These are phyloP conservation scores for Spongispora temasekensis DNA, from an alignment of 1,284 basidiomycete genomes.

Conservation along the genomic window DNA sequence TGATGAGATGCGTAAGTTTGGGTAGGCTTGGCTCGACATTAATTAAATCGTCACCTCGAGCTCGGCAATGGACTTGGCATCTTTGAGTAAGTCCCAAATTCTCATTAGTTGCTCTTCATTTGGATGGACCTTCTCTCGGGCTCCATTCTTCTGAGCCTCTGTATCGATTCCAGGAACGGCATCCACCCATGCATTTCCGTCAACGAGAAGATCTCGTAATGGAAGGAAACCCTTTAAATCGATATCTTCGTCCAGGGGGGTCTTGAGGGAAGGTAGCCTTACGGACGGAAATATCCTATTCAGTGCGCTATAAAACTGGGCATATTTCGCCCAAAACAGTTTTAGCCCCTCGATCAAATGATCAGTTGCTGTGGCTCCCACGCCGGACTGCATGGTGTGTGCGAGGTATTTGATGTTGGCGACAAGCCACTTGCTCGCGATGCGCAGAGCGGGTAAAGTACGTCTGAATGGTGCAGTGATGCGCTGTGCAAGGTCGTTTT, in stretches of 20 bases:
- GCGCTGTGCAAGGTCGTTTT: conserved; percentile 70
- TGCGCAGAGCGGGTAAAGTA: conserved; percentile 83
- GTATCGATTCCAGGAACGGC: conserved; percentile 16
- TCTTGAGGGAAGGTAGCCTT: conserved; percentile 61
- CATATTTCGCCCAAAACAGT: conserved; percentile 77
- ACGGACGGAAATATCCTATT: conserved; percentile 70
- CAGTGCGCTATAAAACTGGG: conserved; percentile 67
- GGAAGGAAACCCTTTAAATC: conserved; percentile 91
- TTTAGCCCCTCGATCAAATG: conserved; percentile 33
- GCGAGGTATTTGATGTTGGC: conserved; percentile 76
- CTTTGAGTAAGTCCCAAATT: conserved; percentile 81
- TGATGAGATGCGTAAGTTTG: conserved; percentile 18
- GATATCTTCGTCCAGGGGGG: conserved; percentile 87
- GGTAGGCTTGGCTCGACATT: conserved; percentile 6
- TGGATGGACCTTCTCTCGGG: conserved; percentile 73
- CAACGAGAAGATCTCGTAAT: conserved; percentile 57
- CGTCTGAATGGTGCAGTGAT: conserved; percentile 88
- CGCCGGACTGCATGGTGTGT: conserved; percentile 35
- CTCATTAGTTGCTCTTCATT: conserved; percentile 96
- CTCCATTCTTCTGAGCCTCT: conserved; percentile 19
- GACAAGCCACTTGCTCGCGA: conserved; percentile 88
- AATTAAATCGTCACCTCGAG: conserved; percentile 49
- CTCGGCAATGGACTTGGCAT: conserved; percentile 66
- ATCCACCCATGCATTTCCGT: conserved; percentile 7
- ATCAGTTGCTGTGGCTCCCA: conserved; percentile 14